Base-by-base conservation (phyloP, 495 filamentous ascomycete species). In the Bacidia rubella region DNA sequence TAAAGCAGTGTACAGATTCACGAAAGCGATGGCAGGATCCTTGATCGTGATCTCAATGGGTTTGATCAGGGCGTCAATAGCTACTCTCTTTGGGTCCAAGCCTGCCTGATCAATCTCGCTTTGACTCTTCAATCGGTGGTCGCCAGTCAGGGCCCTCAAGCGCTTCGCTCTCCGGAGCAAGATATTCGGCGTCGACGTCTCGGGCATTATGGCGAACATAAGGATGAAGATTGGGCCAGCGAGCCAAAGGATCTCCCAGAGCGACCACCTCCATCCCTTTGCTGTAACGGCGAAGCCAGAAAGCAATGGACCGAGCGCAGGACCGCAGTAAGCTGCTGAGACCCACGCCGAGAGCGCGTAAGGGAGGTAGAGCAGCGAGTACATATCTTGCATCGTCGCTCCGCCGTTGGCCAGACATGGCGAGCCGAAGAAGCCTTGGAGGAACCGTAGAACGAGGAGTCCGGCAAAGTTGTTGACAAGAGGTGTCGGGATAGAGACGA, bases 271-370 rank as follows among this genome's bases (percentile, higher is more conserved):
- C 80, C 74, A 86, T 32, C 74, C 80, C 12, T 70, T 57, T 0
- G 57, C 74, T 0, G 71, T 66, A 39, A 83, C 79, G n/a, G 74
- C 70, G 62, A 82, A 85, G 17, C 80, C 80, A 25, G 71, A 75
- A 29, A 83, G 72, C 1, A 82, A 70, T 3, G 81, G 81, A 1
- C 80, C 81, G 0, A 84, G 71, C 2, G 76, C 72, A 15, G 75
- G 75, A 56, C 64, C 60, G 45, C 71, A 54, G 51, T 60, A 61
- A 9, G 57, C 65, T 4, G 75, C 72, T 20, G 62, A 68, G 17
- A 75, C 76, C 76, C 76, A 79, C 21, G 73, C 51, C 38, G 72
- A 73, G 53, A 79, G 63, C 15, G 69, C 73, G 50, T 76, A 78
- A 15, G 76, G 75, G 25, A 78, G 64, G 54, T 74, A 68, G 57